Evolutionary conservation across 345 rosid genomes (phyloP), one percentile per base, ranked within the genome.

Genomic region (Syzygium grande): DNA sequence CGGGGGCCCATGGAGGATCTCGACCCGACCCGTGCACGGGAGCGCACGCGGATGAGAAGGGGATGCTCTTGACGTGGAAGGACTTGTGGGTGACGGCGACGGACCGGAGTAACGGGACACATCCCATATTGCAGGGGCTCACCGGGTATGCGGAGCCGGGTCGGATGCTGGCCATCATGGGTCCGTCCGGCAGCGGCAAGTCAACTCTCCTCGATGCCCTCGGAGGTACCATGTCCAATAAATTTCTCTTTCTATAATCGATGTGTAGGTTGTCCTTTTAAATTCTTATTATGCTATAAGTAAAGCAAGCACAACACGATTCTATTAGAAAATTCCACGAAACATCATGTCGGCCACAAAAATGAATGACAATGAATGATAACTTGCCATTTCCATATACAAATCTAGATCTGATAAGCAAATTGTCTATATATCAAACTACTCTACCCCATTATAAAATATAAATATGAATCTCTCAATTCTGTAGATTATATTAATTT

Each of bases 151-250:
- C 93, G 10, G 79, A 91, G 86, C 92, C 96, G 1, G 92, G 93
- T 8, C 58, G 89, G 84, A 77, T 92, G 0, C 88, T 94, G 63
- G 95, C 93, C 23, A 87, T 93, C 46, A 87, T 94, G 95, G 95
- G 95, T 84, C 95, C 96, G 87, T 94, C 93, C 2, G 96, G 94
- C 34, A 90, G 78, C 43, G 96, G 95, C 89, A 94, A 94, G 89
- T 89, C 96, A 2, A 90, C 96, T 15, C 94, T 93, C 52, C 91
- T 94, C 2, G 94, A 94, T 88, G 89, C 93, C 0, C 85, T 94
- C 63, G 93, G 93, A 87, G 95, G 96, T 93, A 85, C 14, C 10
- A 17, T 10, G 5, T 11, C 3, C 52, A 3, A 58, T 80, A 27
- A 29, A 29, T 51, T 58, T 7, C 14, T 34, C 16, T 77, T 23